Base-by-base conservation (phyloP, 257 asterid genomes). In the Fraxinus excelsior region DNA sequence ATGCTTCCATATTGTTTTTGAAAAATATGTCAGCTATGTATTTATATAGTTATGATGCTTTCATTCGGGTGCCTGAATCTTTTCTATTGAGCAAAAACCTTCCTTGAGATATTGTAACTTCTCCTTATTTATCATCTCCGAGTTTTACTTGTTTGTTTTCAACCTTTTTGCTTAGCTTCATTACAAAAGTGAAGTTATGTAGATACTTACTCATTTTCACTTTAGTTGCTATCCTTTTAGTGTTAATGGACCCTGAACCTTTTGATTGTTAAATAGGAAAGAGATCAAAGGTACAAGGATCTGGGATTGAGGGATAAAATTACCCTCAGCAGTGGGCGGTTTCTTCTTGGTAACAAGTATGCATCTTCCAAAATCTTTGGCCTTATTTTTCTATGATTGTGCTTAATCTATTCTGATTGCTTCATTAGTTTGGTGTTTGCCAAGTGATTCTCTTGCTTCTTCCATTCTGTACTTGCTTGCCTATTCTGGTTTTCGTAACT, bases 221-320 rank as follows among this genome's bases (percentile, higher is more conserved):
- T 64, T 81, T 40, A 4, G 35, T 71, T 51, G 68, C 68, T 67
- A 18, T 71, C 40, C 67, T 44, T 40, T 80, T 35, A 60, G 77
- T n/a, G 25, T 76, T 53, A 40, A 42, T 29, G 16, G 34, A 66
- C 53, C 65, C 73, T 66, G 70, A 80, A 74, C 76, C 76, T 26
- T 26, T 79, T 71, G 19, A 44, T 73, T 37, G 9, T 42, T 40
- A 82, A 77, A 82, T 69, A 92, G 98, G 99, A 93, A 87, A 91
- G 94, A 81, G 96, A 95, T 82, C 99, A 90, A 74, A 89, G 98
- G 86, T 95, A 93, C 92, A 95, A 87, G 92, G 99, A 95, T 70
- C 89, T 95, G 67, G 98, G 99, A 6, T 83, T 93, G 82, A 91
- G 97, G 85, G 98, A 95, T 85, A 95, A 95, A 84, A 95, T 95